phyloP scores from a whole-genome alignment of 2,329 filamentous ascomycete species.

The Neocucurbitaria cava region DNA sequence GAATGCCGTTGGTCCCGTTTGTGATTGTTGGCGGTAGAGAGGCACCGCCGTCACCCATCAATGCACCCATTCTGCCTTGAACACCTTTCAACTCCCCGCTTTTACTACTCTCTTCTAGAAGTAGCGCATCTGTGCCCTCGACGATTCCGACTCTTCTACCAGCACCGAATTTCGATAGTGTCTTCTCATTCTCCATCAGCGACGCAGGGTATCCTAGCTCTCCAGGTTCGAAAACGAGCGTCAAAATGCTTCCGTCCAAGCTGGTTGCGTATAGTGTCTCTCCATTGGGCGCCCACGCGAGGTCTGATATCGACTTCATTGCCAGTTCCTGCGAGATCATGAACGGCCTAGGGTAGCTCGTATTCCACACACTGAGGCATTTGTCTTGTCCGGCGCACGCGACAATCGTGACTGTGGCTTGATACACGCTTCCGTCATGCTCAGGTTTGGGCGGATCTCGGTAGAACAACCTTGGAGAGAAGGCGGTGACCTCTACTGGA shows the following conservation, averaged over 20 bases:
- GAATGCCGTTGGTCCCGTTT: constrained; percentile 60
- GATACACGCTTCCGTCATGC: constrained; percentile 54
- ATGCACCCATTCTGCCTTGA: constrained; percentile 94
- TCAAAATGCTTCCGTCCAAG: constrained; percentile 86
- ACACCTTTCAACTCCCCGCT: constrained; percentile 87
- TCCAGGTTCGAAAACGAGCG: constrained; percentile 80
- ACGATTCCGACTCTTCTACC: constrained; percentile 89
- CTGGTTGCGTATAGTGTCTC: constrained; percentile 85
- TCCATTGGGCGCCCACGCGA: constrained; percentile 93
- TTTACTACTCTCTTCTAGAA: constrained; percentile 90
- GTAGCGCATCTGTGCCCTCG: constrained; percentile 87
- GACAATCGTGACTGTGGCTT: constrained; percentile 82
- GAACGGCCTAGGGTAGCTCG: constrained; percentile 88
- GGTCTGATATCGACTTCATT: constrained; percentile 89
- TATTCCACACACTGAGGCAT: constrained; percentile 96
- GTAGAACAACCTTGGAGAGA: constrained; percentile 89
- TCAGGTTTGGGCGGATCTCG: constrained; percentile 66
- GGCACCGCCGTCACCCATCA: constrained; percentile 81
- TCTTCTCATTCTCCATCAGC: constrained; percentile 88
- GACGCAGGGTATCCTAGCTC: constrained; percentile 90
- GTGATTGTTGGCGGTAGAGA: constrained; percentile 60
- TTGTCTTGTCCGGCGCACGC: constrained; percentile 97
- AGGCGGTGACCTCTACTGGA: constrained; percentile 95
- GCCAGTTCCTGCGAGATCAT: constrained; percentile 89
- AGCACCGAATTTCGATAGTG: constrained; percentile 89